Evolutionary conservation across 768 basidiomycete genomes (phyloP), one percentile per base, ranked within the genome.

Genomic region (Collybia sordida): DNA sequence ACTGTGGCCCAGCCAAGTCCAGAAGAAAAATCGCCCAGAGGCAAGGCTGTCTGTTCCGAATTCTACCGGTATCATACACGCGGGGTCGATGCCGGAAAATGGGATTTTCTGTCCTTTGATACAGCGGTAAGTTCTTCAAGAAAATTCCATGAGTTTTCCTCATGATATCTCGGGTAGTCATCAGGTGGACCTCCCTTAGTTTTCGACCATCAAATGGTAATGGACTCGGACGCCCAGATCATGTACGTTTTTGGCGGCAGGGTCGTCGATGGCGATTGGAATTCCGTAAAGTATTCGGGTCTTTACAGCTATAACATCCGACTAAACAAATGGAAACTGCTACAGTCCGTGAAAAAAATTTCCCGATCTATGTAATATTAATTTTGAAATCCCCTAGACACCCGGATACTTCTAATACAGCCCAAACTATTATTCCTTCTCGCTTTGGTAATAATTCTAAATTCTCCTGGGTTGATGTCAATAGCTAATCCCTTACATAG

Each of bases 131-230:
- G 83, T 55, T 17, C 19, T 34, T 47, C 18, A 24, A 21, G 42
- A 31, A 45, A 48, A 4, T 35, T 45, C n/a, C 11, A 34, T 27
- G 25, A 41, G 12, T 36, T 19, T 15, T 15, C 38, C 25, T 9
- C 37, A 42, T 51, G 47, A 47, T 25, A 31, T 31, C 41, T 49
- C 14, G 42, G 42, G 12, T 53, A 89, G 89, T 63, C 72, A 0
- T 74, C 77, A 3, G 85, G 82, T 1, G 89, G 88, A 1, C 90
- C 90, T 1, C 83, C 85, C 0, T 68, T 90, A 27, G 71, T 91
- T 35, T 88, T 83, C 55, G 90, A 92, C 61, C 90, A 91, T 57
- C 88, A 90, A 65, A 87, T 92, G 82, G 84, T 72, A 25, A 80
- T 91, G 59, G 90, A 92, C 57, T 76, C 76, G 35, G 83, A 85